Conservation (phyloP, 208 protist species). For the Trypanosoma brucei region DNA sequence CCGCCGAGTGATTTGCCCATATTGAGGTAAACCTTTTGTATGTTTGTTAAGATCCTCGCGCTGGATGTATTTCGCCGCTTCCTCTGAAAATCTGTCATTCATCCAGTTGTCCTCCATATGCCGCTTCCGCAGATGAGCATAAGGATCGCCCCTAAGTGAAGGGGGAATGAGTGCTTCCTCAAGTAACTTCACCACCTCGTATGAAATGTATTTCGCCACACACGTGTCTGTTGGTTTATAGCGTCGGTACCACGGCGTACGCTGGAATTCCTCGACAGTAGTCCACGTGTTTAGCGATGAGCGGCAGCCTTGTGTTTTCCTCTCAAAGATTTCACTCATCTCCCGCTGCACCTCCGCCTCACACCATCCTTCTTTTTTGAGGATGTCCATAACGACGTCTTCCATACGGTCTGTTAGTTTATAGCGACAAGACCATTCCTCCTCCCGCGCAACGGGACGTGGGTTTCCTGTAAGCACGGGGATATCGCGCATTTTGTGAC, state of each 20-base stretch:
- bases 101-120: conserved; percentile 91
- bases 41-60: conserved; percentile 70
- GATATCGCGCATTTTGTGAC: conserved; percentile 84
- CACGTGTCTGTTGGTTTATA: conserved; percentile 81
- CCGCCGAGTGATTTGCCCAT: conserved; percentile 58
- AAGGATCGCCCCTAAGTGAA: conserved; percentile 71
- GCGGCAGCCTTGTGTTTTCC: conserved; percentile 48
- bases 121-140: conserved; percentile 82
- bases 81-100: conserved; percentile 85
- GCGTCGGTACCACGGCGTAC: conserved; percentile 85
- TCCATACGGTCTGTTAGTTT: conserved; percentile 87
- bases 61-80: conserved; percentile 67
- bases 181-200: conserved; percentile 84
- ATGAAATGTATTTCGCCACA: conserved; percentile 81
- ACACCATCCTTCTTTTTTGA: conserved; percentile 58
- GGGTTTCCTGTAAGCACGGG: conserved; percentile 85
- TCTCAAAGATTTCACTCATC: conserved; percentile 77
- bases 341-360: conserved; percentile 71
- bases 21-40: conserved; percentile 73
- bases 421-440: conserved; percentile 76
- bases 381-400: conserved; percentile 63
- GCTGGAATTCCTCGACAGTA: conserved; percentile 87
- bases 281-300: conserved; percentile 85
- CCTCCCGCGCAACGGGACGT: conserved; percentile 65
- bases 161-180: conserved; percentile 77